Evolutionary conservation across 2,329 filamentous ascomycete genomes (phyloP).

Genomic region (Lasiodiplodia sp.): DNA sequence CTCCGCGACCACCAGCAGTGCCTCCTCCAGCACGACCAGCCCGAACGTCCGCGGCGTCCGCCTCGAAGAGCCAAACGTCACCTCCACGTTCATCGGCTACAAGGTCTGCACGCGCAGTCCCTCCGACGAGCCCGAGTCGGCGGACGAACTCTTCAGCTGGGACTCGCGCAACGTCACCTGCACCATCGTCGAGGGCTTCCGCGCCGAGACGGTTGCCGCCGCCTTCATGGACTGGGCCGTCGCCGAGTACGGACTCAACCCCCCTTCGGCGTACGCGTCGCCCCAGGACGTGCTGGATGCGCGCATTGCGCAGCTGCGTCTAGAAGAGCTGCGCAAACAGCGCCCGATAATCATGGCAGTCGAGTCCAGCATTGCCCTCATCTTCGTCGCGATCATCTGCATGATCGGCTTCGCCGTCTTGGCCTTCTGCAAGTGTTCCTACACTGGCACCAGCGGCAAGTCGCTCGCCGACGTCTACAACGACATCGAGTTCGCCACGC

Average conservation of each 20-base stretch:
- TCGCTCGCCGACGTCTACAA: not conserved
- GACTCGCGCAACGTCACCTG: not conserved
- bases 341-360: not conserved
- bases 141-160: too few relatives aligned
- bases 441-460: too few relatives aligned
- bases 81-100: not conserved
- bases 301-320: not conserved
- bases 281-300: not conserved
- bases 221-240: constrained; percentile 10
- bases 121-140: too few relatives aligned
- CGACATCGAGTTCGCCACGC: not conserved
- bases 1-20: not conserved
- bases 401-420: not conserved
- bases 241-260: not conserved
- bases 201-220: not conserved
- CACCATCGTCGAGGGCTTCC: not conserved
- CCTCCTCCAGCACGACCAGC: not conserved
- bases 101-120: not conserved
- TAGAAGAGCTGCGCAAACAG: not conserved
- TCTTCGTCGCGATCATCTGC: not conserved
- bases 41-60: not conserved
- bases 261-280: not conserved
- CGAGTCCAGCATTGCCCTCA: not conserved
- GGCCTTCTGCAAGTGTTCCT: not conserved
- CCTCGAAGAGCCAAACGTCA: not conserved